Evolutionary conservation across 225 moss, liverwort and hornwort species (phyloP), one percentile per base, ranked within the genome.

Genomic region (Anthoceros angustus): DNA sequence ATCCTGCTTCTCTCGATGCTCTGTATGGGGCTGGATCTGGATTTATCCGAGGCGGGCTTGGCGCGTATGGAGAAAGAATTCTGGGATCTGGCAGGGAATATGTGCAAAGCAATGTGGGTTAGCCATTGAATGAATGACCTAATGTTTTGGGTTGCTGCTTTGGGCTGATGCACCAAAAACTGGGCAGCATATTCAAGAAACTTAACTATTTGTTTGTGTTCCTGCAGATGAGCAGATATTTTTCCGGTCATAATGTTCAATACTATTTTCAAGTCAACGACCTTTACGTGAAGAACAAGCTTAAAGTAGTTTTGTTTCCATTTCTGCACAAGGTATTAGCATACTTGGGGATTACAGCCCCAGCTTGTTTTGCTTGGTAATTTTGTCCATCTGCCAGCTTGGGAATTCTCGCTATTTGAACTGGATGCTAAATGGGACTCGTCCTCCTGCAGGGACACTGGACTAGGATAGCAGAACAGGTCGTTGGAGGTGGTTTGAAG

Each of bases 211-310:
- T 42, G 20, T 40, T 20, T 25, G 43, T 32, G 40, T 8, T 41
- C 62, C n/a, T 48, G 25, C 82, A 95, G 94, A 90, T 95, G 74
- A 92, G 92, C 86, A 92, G 79, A 73, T 95, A 90, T 74, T 83
- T 95, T 69, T 83, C 95, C 41, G 86, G 91, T 42, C 91, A 88
- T 68, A 83, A 98, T 67, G 75, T 98, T 69, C 87, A 92, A 74
- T 98, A 92, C 45, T 92, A 98, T 66, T 98, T 98, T 69, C 92
- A 91, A 78, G 92, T 98, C 66, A 98, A 92, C 61, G 92, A 98
- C 72, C 89, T 87, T 14, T 98, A 98, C 50, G 98, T 89, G 12
- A 92, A 85, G 74, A 98, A 98, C 77, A 98, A 92, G 82, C 82
- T 92, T 62, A 92, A 89, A 87, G 89, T 92, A 75, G 87, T 89